phyloP scores from a whole-genome alignment of 202 grass and related monocot genomes.

The Bolboschoenoplectus hybrid region DNA sequence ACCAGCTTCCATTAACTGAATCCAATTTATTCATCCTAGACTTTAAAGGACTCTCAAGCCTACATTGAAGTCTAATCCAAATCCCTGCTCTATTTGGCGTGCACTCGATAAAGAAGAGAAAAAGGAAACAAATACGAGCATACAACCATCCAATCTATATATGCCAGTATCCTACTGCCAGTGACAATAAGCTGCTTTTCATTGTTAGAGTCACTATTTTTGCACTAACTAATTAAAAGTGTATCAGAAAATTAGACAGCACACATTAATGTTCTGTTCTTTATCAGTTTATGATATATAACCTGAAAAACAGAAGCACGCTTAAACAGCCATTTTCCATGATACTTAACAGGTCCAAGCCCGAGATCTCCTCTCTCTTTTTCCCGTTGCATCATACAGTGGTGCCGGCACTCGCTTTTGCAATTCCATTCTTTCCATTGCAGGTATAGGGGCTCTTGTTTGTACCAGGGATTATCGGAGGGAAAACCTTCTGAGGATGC shows the following conservation, averaged over 20 bases:
- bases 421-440: slow-evolving; percentile 98
- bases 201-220: not conserved
- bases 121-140: not conserved
- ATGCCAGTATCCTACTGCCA: not conserved
- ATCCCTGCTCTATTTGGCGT: not conserved
- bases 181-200: not conserved
- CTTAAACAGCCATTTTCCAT: slow-evolving; percentile 87
- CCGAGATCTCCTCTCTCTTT: slow-evolving; percentile 66
- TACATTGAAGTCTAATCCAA: not conserved
- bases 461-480: slow-evolving; percentile 63
- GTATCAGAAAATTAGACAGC: slow-evolving; percentile 12
- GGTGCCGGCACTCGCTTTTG: slow-evolving; percentile 85
- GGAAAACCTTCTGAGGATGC: slow-evolving; percentile 51
- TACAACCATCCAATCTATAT: not conserved
- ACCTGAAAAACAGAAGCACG: slow-evolving; percentile 91
- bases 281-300: not conserved
- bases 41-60: not conserved
- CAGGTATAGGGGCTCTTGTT: slow-evolving; percentile 76
- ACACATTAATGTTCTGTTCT: not conserved
- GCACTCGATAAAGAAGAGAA: not conserved
- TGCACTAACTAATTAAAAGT: not conserved
- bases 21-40: not conserved
- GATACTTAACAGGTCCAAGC: slow-evolving; percentile 73
- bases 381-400: slow-evolving; percentile 88
- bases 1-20: not conserved